Conservation (phyloP, 225 moss, liverwort and hornwort species). For the Lunularia cruciata region DNA sequence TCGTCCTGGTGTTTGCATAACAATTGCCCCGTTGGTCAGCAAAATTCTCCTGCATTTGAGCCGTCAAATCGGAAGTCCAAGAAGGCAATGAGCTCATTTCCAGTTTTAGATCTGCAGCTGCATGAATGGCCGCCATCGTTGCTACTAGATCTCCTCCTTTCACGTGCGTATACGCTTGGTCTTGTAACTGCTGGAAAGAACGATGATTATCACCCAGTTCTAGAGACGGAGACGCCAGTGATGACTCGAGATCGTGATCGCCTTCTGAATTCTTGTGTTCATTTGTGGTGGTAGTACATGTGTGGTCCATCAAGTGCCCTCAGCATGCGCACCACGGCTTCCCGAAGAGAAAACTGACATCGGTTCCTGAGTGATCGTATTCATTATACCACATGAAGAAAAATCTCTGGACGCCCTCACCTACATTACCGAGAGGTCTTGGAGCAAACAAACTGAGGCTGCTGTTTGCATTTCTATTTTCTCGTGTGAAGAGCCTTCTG, state of each 20-base stretch:
- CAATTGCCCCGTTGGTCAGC: background rate
- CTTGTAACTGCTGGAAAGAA: background rate
- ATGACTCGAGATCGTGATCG: constrained; percentile 2
- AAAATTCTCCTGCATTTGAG: constrained; percentile 20
- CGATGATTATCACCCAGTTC: background rate
- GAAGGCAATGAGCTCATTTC: constrained; percentile 18
- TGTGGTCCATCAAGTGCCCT: constrained; percentile 8
- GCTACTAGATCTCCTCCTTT: constrained; percentile 11
- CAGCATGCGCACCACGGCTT: background rate
- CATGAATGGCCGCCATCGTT: constrained; percentile 24
- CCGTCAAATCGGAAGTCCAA: constrained; percentile 14
- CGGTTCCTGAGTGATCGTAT: background rate
- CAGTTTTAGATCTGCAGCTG: constrained; percentile 24
- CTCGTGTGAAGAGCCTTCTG: background rate
- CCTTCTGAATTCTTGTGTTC: background rate
- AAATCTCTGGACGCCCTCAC: background rate
- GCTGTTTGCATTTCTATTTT: background rate
- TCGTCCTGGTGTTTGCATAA: constrained; percentile 8
- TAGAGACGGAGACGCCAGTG: background rate
- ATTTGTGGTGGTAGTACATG: background rate
- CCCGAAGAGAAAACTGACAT: background rate
- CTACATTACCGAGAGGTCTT: background rate
- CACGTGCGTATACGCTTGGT: background rate
- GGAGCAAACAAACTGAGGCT: background rate
- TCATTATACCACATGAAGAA: constrained; percentile 4